Conservation (phyloP, 179 eudicot genomes). For the Silene coronaria region DNA sequence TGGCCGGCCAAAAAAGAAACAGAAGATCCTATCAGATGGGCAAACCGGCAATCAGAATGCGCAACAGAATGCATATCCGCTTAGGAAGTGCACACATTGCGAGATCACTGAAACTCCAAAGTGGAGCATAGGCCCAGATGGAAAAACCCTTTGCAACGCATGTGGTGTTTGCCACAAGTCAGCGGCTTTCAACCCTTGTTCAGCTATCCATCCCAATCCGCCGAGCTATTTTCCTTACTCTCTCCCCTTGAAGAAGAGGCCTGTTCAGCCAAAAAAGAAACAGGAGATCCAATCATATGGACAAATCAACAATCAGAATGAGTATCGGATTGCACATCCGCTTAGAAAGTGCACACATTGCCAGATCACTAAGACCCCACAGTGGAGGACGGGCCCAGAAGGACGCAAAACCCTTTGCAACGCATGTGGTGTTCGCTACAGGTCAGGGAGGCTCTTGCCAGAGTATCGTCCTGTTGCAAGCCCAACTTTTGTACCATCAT, state of each 20-base stretch:
- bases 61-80: constrained; percentile 6
- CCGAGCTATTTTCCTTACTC: too few species aligned
- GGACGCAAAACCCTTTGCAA: constrained; percentile 78
- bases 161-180: constrained; percentile 78
- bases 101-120: constrained; percentile 75
- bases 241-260: too few species aligned
- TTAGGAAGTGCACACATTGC: constrained; percentile 70
- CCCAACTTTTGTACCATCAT: constrained; percentile 59
- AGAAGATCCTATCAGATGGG: neutral
- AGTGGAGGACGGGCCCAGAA: constrained; percentile 78
- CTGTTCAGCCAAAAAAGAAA: neutral
- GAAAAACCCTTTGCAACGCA: constrained; percentile 75
- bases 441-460: constrained; percentile 75
- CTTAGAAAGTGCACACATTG: constrained; percentile 72
- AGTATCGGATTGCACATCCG: neutral
- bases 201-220: too few species aligned
- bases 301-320: constrained; percentile 21
- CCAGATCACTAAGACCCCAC: constrained; percentile 72
- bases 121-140: constrained; percentile 77
- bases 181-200: neutral
- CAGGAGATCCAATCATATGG: neutral
- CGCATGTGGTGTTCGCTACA: constrained; percentile 78
- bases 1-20: neutral
- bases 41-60: constrained; percentile 22
- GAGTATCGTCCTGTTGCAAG: constrained; percentile 88